Base-by-base conservation (phyloP, 352 stramenopile genomes). In the Peronospora farinosa region DNA sequence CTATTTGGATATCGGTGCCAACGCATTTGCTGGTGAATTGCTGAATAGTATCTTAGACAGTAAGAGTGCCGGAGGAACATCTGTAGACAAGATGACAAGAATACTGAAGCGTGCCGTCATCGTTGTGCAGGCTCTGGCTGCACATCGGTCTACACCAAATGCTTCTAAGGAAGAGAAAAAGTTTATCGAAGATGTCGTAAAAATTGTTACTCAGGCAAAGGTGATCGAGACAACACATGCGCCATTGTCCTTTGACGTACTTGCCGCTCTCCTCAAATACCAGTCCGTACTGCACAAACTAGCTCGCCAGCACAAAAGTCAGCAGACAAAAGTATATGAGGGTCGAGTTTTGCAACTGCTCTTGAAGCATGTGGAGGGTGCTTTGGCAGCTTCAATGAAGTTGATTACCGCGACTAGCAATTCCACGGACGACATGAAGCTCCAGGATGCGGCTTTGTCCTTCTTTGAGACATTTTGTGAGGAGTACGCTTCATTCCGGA, bases 401-500 rank as follows among this genome's bases (percentile, higher is more conserved):
- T 30, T 57, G 11, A 47, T 86, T 30, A 51, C 70, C 10, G 37
- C 25, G 11, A 56, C 15, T 11, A 23, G n/a, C 43, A 32, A 41
- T 16, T 30, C 44, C 19, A 52, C 11, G n/a, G 33, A n/a, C 11
- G 48, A 44, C 41, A 19, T 13, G 15, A 51, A 60, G 44, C 38
- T 63, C 3, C 51, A 39, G 39, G 25, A 49, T 7, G 64, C 65
- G n/a, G 65, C 61, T 33, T 78, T 62, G 71, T 44, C 33, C 2
- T 87, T 88, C 41, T 90, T 79, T 56, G 38, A 19, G 0, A 69
- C 47, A 3, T 77, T 86, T 17, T 90, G 78, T 49, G 46, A 69
- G 12, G 61, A 74, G 8, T 88, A 81, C 54, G 40, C 52, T 25
- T 65, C 69, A 17, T 69, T 85, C 30, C 74, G 65, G 2, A 48